Base-by-base conservation (phyloP, 2,329 filamentous ascomycete genomes). In the Monosporascus sp. region DNA sequence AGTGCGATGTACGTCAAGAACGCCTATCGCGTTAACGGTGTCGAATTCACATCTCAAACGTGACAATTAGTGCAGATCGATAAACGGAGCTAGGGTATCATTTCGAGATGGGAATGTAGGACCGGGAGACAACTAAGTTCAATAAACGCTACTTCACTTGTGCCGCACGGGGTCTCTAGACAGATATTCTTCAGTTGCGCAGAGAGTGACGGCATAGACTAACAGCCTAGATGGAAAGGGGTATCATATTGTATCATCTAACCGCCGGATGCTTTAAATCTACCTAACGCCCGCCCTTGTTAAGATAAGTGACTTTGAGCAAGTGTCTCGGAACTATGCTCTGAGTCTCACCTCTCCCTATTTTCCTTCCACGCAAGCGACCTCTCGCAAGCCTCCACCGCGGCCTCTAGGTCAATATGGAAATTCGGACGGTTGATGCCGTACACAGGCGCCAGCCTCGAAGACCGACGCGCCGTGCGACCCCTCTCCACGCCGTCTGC, bases 381-480 rank as follows among this genome's bases (percentile, higher is more conserved):
- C 36, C 31, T 48, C 51, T 50, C 20, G 19, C 49, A 51, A 37
- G 36, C 40, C 36, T 73, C 69, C 5, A 78, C 66, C 7, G 75
- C 76, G 19, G 72, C 73, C 22, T 68, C 62, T 17, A 79, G 62
- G 56, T 79, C 76, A 3, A 74, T 56, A 48, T 80, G 77, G 65
- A 79, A 78, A 55, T 73, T 78, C 0, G 77, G 77, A 49, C 75
- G 64, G 52, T 79, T 73, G 17, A 75, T 69, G 1, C 71, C 72
- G 27, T 65, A 69, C 0, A 76, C 59, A 2, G 73, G 64, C 19
- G 51, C 63, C 44, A 64, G 16, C 38, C 56, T 56, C 20, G 53
- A 55, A 9, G 40, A 43, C 22, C 37, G 36, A 31, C 24, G 36
- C 22, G 36, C 8, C 38, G 24, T 22, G 5, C 17, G 6, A 8